phyloP scores from a whole-genome alignment of 805 yeast species.

The Schwanniomyces polymorphus region DNA sequence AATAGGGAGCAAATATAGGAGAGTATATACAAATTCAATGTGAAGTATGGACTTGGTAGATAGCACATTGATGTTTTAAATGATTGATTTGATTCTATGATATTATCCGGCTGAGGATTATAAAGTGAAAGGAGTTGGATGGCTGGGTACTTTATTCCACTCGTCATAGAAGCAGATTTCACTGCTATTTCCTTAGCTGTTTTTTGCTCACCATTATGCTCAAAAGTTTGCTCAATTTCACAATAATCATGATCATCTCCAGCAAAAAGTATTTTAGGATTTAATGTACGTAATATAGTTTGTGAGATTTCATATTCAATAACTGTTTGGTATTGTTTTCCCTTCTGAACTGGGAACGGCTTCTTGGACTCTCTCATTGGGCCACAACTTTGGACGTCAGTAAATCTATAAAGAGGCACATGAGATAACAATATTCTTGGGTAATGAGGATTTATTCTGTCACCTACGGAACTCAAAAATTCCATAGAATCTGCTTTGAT shows the following conservation, averaged over 20 bases:
- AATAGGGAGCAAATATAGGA: not conserved
- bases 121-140: constrained; percentile 75
- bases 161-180: constrained; percentile 89
- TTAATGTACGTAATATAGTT: constrained; percentile 54
- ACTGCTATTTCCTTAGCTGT: constrained; percentile 77
- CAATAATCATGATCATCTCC: constrained; percentile 99
- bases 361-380: constrained; percentile 67
- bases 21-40: constrained; percentile 4
- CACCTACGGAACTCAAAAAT: constrained; percentile 45
- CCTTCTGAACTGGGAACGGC: constrained; percentile 67
- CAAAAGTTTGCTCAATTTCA: constrained; percentile 57
- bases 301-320: constrained; percentile 61
- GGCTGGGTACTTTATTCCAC: constrained; percentile 86
- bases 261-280: constrained; percentile 72
- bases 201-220: constrained; percentile 11
- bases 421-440: constrained; percentile 80
- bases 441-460: constrained; percentile 21
- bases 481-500: constrained; percentile 50
- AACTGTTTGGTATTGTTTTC: constrained; percentile 90
- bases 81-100: constrained; percentile 11
- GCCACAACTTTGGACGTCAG: constrained; percentile 68
- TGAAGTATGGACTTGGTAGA: constrained; percentile 51
- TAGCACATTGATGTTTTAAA: constrained; percentile 51
- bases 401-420: constrained; percentile 81
- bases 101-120: constrained; percentile 35